Evolutionary conservation across 1,139 yeast genomes (phyloP), one percentile per base, ranked within the genome.

Genomic region (Geotrichum carabidarum): DNA sequence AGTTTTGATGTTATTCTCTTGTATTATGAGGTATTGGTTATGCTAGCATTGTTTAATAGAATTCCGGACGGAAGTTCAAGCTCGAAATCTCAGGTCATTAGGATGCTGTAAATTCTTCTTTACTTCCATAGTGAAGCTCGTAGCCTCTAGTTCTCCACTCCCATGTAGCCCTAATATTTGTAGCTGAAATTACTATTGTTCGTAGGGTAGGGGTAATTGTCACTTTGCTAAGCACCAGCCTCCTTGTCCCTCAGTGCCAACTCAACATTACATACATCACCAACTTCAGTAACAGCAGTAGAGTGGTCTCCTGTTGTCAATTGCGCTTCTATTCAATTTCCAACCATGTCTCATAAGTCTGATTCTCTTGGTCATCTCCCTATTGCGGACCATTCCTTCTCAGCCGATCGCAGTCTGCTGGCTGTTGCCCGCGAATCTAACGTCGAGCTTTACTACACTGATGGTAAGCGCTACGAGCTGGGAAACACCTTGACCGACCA

Each of bases 371-470:
- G 95, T 59, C 88, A 84, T 68, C 79, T 79, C 58, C 94, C 97
- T 60, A 87, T 91, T 65, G 87, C 90, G 66, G 96, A 93, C 68
- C 98, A 93, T 70, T 84, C 89, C 56, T 91, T 88, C 70, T 83
- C 91, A 32, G 77, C 80, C 36, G 94, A 88, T 71, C 76, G 80
- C 54, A 70, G 78, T 48, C 66, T 82, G 46, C 77, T 93, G 58
- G 98, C 96, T 32, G 81, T 91, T 58, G 88, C 98, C 54, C 86
- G 88, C 64, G 89, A 79, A 54, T 83, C 80, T 63, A 76, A 79
- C 50, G 91, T 89, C 57, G 90, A 88, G 68, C 78, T 93, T 59
- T 90, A 85, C 74, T 68, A 64, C 59, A 79, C 79, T 62, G 83
- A 83, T 12, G 74, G 69, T 48, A 61, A 67, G 34, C 67, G 69